phyloP scores from a whole-genome alignment of 1,284 basidiomycete species.

The Irpex sp. region DNA sequence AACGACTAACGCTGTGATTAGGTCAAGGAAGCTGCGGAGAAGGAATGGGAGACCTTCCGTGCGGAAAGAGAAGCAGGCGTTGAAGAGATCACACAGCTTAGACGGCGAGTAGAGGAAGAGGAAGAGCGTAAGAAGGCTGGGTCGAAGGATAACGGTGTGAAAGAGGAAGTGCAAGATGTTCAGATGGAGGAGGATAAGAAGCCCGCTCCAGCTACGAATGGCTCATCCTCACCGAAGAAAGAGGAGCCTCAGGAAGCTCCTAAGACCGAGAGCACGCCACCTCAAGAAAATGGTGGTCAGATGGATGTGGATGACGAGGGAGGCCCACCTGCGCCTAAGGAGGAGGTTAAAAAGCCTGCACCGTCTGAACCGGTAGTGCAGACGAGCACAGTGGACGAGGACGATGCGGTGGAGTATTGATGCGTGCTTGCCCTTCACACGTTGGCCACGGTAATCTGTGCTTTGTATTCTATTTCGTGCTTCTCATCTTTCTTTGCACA shows the following conservation, averaged over 20 bases:
- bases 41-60: slow-evolving; percentile 63
- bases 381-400: slow-evolving; percentile 43
- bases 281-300: slow-evolving; percentile 21
- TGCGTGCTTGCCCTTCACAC: neutral
- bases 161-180: slow-evolving; percentile 13
- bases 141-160: slow-evolving; percentile 15
- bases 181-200: slow-evolving; percentile 26
- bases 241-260: slow-evolving; percentile 1
- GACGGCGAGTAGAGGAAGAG: slow-evolving; percentile 62
- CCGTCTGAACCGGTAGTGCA: slow-evolving; percentile 13
- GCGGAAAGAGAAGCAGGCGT: slow-evolving; percentile 56
- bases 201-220: neutral
- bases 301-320: slow-evolving; percentile 39
- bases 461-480: slow-evolving; percentile 9
- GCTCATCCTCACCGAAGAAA: neutral
- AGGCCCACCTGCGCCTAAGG: slow-evolving; percentile 10
- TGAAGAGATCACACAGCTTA: slow-evolving; percentile 57
- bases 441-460: slow-evolving; percentile 4
- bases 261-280: slow-evolving; percentile 14
- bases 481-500: slow-evolving; percentile 6
- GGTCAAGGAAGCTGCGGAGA: slow-evolving; percentile 60
- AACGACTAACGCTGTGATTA: slow-evolving; percentile 23
- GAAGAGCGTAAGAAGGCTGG: slow-evolving; percentile 39
- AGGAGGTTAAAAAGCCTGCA: slow-evolving; percentile 28
- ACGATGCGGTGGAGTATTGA: slow-evolving; percentile 61